These are phyloP conservation scores for Trametopsis cervina DNA, from an alignment of 768 basidiomycete genomes.

Conservation along the genomic window DNA sequence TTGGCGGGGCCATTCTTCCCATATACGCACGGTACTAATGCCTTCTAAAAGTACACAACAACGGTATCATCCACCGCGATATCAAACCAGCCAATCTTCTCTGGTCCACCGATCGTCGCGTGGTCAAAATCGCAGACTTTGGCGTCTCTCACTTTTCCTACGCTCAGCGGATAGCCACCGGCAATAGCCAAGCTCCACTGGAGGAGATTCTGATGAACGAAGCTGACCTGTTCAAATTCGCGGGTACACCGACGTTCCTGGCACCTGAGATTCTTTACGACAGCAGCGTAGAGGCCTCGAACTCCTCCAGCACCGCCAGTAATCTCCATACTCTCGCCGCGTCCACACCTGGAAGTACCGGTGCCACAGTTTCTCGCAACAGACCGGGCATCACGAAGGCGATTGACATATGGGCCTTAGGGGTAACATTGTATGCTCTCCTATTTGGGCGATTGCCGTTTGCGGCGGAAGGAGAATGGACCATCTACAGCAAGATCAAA, in stretches of 20 bases:
- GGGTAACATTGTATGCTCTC: constrained; percentile 91
- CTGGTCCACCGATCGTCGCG: constrained; percentile 77
- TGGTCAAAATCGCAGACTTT: constrained; percentile 97
- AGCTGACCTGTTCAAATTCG: constrained; percentile 80
- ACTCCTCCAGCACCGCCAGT: constrained; percentile 26
- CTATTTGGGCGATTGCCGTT: constrained; percentile 88
- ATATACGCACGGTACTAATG: neutral
- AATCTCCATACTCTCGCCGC: constrained; percentile 27
- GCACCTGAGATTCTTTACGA: constrained; percentile 92
- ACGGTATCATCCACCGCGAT: constrained; percentile 98
- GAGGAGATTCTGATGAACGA: constrained; percentile 68
- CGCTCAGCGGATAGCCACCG: constrained; percentile 70
- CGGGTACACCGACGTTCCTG: constrained; percentile 93
- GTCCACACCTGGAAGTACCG: constrained; percentile 18
- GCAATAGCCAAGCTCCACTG: constrained; percentile 34
- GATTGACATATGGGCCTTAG: constrained; percentile 97
- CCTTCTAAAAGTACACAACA: constrained; percentile 69
- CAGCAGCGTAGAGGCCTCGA: constrained; percentile 16
- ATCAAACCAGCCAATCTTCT: constrained; percentile 98
- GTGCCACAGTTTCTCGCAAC: constrained; percentile 23
- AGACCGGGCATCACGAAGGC: constrained; percentile 75
- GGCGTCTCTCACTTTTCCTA: constrained; percentile 96
- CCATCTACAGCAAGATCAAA: constrained; percentile 74
- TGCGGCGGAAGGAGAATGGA: constrained; percentile 56
- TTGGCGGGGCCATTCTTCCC: neutral